Percentiles rank a stretch among this genome's conserved stretches.
These are phyloP conservation scores for Nyctanthes arbortristis DNA, from an alignment of 257 asterid genomes.

Conservation along the genomic window DNA sequence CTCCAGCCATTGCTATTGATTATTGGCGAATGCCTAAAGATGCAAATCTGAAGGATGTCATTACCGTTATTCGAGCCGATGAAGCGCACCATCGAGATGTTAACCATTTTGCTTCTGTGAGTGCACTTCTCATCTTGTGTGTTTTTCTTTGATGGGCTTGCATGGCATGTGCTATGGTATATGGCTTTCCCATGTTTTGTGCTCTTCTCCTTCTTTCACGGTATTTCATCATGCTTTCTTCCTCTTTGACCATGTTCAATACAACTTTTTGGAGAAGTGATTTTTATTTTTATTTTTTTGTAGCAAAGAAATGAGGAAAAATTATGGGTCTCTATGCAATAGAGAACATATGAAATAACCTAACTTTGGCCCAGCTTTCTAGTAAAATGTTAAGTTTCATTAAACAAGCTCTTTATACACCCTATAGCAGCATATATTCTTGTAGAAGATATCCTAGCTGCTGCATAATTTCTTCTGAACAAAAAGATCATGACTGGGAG, in stretches of 20 bases:
- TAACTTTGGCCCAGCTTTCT: no score
- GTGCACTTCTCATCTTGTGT: slow-evolving; percentile 25
- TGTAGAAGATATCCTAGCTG: neutral
- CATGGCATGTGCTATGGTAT: neutral
- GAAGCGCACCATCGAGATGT: slow-evolving; percentile 99
- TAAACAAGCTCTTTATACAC: no score
- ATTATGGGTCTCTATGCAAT: no score
- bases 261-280: neutral
- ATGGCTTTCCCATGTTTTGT: neutral
- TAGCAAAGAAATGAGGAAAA: no score
- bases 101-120: slow-evolving; percentile 95
- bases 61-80: slow-evolving; percentile 84
- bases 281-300: no score
- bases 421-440: neutral
- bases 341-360: no score
- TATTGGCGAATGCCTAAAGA: slow-evolving; percentile 86
- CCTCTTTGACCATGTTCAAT: neutral
- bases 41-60: slow-evolving; percentile 76
- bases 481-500: neutral
- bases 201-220: neutral
- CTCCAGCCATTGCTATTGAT: slow-evolving; percentile 92
- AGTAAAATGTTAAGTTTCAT: no score
- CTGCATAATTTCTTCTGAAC: neutral
- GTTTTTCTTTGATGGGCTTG: neutral
- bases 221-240: neutral